Evolutionary conservation across 2,329 filamentous ascomycete genomes (phyloP).

Genomic region (Sporothrix brasiliensis): DNA sequence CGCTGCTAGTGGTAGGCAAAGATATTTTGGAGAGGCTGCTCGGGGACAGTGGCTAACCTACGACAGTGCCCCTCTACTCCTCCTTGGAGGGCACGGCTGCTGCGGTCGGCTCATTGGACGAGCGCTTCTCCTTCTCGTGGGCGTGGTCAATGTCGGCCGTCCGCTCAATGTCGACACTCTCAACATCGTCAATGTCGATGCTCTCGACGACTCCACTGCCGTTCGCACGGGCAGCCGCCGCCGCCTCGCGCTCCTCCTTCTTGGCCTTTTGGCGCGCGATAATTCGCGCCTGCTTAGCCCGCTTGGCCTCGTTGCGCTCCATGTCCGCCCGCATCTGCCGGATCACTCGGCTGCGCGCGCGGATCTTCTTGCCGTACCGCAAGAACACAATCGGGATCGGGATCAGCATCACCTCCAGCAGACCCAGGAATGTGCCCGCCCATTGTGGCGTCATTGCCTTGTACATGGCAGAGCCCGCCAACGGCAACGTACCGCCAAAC

Average conservation of each 20-base stretch:
- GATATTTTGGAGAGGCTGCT: neutral
- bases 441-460: slow-evolving; percentile 67
- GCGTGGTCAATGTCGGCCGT: slow-evolving; percentile 19
- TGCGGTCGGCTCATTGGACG: neutral
- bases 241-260: slow-evolving; percentile 25
- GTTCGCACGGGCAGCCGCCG: neutral
- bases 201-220: slow-evolving; percentile 14
- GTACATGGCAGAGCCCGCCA: slow-evolving; percentile 75
- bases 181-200: slow-evolving; percentile 18
- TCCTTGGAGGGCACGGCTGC: neutral
- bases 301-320: slow-evolving; percentile 40
- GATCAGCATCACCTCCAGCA: slow-evolving; percentile 69
- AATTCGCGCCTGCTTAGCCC: slow-evolving; percentile 37
- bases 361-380: slow-evolving; percentile 54
- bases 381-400: slow-evolving; percentile 79
- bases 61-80: neutral
- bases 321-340: slow-evolving; percentile 48
- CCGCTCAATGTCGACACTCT: slow-evolving; percentile 29
- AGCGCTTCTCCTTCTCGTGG: slow-evolving; percentile 3
- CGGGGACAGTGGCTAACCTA: neutral
- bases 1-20: neutral
- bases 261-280: slow-evolving; percentile 32
- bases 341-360: slow-evolving; percentile 52
- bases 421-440: slow-evolving; percentile 70
- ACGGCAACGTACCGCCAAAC: slow-evolving; percentile 70